Percentiles rank a stretch among this genome's conserved stretches.
Conservation (phyloP, 495 filamentous ascomycete species). For the Xylaria castorea region DNA sequence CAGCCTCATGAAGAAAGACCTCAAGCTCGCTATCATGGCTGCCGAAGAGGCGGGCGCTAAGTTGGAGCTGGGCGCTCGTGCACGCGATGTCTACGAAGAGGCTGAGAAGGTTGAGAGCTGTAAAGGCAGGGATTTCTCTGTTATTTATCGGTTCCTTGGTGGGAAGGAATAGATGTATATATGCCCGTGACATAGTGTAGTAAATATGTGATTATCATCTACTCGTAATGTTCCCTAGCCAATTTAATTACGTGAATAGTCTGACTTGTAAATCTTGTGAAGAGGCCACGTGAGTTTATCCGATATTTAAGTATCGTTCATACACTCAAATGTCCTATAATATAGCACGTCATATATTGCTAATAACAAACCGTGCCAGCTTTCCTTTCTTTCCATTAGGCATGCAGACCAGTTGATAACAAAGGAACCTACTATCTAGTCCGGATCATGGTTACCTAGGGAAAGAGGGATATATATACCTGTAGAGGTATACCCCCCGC, state of each 20-base stretch:
- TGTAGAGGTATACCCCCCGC: neutral
- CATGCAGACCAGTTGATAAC: neutral
- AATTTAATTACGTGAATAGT: neutral
- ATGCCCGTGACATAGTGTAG: neutral
- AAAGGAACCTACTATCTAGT: neutral
- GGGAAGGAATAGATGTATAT: slow-evolving; percentile 49
- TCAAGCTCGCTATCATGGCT: slow-evolving; percentile 74
- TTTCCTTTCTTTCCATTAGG: neutral
- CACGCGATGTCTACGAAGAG: slow-evolving; percentile 71
- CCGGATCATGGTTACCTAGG: neutral
- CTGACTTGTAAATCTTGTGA: neutral
- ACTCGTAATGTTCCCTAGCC: neutral
- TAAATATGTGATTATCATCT: neutral
- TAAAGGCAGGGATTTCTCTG: slow-evolving; percentile 81
- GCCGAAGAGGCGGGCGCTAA: slow-evolving; percentile 71
- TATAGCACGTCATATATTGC: neutral
- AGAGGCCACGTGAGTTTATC: neutral
- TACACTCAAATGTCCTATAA: neutral
- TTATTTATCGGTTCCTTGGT: slow-evolving; percentile 78
- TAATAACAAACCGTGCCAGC: neutral
- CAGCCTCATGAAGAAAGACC: slow-evolving; percentile 83
- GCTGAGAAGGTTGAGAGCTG: slow-evolving; percentile 64
- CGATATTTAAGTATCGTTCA: neutral
- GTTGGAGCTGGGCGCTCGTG: slow-evolving; percentile 68
- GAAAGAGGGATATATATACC: neutral